These are phyloP conservation scores for Gracilaria domingensis DNA, from an alignment of 23 red algal genomes.

Conservation along the genomic window DNA sequence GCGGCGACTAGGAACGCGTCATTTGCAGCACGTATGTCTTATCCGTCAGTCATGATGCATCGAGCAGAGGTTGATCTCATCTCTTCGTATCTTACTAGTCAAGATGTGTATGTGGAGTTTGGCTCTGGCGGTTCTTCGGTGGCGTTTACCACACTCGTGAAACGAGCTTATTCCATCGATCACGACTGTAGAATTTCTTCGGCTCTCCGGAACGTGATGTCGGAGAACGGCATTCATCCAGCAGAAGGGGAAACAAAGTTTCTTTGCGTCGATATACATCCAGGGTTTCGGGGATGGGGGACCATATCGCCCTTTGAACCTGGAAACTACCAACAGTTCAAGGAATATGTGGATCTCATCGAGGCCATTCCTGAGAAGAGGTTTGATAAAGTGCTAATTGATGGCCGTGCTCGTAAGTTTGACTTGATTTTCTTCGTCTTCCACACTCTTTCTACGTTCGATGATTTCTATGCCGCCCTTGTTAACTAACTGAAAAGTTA, in stretches of 20 bases:
- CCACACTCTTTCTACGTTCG: not conserved
- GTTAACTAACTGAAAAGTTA: not conserved
- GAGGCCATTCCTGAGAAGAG: slow-evolving; percentile 22
- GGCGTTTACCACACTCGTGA: slow-evolving; percentile 54
- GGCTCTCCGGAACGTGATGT: not conserved
- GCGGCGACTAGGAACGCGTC: slow-evolving; percentile 31
- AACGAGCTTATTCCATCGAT: slow-evolving; percentile 57
- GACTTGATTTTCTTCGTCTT: not conserved
- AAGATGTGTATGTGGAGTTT: slow-evolving; percentile 69
- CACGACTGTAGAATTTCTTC: slow-evolving; percentile 59
- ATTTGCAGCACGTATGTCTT: not conserved
- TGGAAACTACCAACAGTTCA: slow-evolving; percentile 71
- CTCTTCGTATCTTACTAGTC: slow-evolving; percentile 44
- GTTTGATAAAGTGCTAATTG: slow-evolving; percentile 75
- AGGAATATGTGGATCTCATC: slow-evolving; percentile 72
- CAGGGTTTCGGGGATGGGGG: slow-evolving; percentile 62
- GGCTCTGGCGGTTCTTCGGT: slow-evolving; percentile 64
- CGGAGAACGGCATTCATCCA: slow-evolving; percentile 3
- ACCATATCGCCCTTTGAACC: slow-evolving; percentile 59
- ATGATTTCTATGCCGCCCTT: not conserved
- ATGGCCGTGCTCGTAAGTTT: slow-evolving; percentile 72
- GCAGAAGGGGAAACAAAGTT: slow-evolving; percentile 7
- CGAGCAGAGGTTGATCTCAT: slow-evolving; percentile 75
- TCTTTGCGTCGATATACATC: slow-evolving; percentile 31
- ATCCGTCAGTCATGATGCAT: slow-evolving; percentile 72